phyloP scores from a whole-genome alignment of 179 eudicot species.

The Beta macrorhiza region DNA sequence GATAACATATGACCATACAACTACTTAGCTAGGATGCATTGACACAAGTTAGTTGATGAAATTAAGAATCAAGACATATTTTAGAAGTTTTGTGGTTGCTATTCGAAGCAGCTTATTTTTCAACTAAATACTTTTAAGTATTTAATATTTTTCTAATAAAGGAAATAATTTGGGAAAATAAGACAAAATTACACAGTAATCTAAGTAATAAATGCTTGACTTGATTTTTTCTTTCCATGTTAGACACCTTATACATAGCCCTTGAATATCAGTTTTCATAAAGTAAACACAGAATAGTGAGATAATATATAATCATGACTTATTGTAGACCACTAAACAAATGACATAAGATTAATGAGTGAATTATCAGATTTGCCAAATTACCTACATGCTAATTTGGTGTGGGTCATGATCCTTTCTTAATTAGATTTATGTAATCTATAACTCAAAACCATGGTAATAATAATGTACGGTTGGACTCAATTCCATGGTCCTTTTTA shows the following conservation, averaged over 20 bases:
- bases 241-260: too few species aligned
- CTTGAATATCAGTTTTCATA: too few species aligned
- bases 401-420: conserved; percentile 20
- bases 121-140: background rate
- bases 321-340: conserved; percentile 11
- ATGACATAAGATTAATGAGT: background rate
- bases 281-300: too few species aligned
- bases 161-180: too few species aligned
- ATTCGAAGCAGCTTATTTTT: background rate
- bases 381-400: conserved; percentile 12
- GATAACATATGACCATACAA: background rate
- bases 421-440: conserved; percentile 5
- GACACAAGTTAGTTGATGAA: background rate
- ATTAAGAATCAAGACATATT: background rate
- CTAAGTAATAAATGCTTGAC: too few species aligned
- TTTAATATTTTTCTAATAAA: background rate
- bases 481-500: conserved; percentile 8
- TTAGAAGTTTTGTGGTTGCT: background rate
- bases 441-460: conserved; percentile 9
- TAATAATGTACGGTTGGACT: conserved; percentile 22
- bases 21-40: background rate
- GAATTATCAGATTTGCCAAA: conserved; percentile 1
- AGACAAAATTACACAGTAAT: too few species aligned
- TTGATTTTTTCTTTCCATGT: too few species aligned
- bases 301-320: background rate